These are phyloP conservation scores for Lipomyces anomalus DNA, from an alignment of 805 yeast genomes.

Conservation along the genomic window DNA sequence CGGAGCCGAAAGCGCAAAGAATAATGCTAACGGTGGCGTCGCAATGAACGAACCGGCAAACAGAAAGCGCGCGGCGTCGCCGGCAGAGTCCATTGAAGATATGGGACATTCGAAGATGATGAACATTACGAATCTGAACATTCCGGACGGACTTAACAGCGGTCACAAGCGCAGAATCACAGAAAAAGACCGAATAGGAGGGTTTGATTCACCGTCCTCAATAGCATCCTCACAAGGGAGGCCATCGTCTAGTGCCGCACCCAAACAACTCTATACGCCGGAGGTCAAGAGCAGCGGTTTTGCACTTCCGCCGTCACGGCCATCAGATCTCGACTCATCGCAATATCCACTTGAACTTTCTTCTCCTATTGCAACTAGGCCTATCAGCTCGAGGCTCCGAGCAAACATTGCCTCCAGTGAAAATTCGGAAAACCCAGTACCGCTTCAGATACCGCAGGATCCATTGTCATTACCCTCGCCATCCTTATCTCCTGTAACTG, in stretches of 20 bases:
- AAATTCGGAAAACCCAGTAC: no score
- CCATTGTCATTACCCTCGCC: constrained; percentile 30
- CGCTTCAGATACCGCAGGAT: constrained; percentile 8
- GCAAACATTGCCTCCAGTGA: neutral
- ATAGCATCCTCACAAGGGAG: no score
- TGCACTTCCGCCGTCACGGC: no score
- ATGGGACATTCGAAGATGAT: neutral
- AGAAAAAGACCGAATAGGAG: neutral
- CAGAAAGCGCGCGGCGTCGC: constrained; percentile 8
- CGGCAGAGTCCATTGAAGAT: neutral
- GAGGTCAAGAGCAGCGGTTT: neutral
- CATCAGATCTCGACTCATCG: no score
- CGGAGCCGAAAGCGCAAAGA: no score
- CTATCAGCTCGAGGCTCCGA: neutral
- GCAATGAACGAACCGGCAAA: no score
- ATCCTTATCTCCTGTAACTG: constrained; percentile 26
- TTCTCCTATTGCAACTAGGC: no score
- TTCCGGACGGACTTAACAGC: neutral
- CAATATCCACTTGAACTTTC: no score
- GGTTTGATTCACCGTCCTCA: neutral
- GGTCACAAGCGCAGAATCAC: neutral
- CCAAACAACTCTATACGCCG: neutral
- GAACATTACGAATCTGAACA: neutral
- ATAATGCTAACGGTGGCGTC: no score
- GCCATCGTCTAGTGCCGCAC: neutral